Conservation (phyloP, 2,329 filamentous ascomycete species). For the Allantophomopsis cytisporea region DNA sequence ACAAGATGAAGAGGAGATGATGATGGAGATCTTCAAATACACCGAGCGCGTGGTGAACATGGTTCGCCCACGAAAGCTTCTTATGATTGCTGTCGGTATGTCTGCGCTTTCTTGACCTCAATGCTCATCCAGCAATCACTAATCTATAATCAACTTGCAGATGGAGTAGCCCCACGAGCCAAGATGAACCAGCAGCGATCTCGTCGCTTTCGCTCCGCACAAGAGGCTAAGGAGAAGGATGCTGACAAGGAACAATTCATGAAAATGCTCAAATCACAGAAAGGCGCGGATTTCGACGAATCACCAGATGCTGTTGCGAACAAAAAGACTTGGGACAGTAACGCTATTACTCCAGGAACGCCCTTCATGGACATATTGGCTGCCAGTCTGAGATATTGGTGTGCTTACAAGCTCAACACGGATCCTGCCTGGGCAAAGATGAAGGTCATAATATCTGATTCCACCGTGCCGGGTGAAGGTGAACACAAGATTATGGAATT, state of each 20-base stretch:
- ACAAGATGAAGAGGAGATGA: slow-evolving; percentile 96
- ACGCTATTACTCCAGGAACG: slow-evolving; percentile 84
- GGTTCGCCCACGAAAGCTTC: slow-evolving; percentile 86
- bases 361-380: slow-evolving; percentile 98
- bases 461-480: slow-evolving; percentile 92
- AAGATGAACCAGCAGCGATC: slow-evolving; percentile 99
- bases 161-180: slow-evolving; percentile 91
- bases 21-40: slow-evolving; percentile 95
- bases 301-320: slow-evolving; percentile 46
- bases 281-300: slow-evolving; percentile 47
- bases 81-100: slow-evolving; percentile 93
- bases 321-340: slow-evolving; percentile 87
- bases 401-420: slow-evolving; percentile 92
- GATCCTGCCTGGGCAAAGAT: slow-evolving; percentile 91
- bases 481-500: slow-evolving; percentile 99
- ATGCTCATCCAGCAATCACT: not conserved
- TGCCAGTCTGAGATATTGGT: slow-evolving; percentile 85
- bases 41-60: slow-evolving; percentile 98
- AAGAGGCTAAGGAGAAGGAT: slow-evolving; percentile 90
- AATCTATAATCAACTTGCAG: slow-evolving; percentile 26
- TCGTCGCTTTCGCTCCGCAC: slow-evolving; percentile 83
- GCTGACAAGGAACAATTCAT: slow-evolving; percentile 80
- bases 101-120: slow-evolving; percentile 5
- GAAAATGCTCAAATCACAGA: slow-evolving; percentile 71
- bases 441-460: slow-evolving; percentile 97